phyloP scores from a whole-genome alignment of 2,329 filamentous ascomycete genomes.

The Hypoxylon sp. region DNA sequence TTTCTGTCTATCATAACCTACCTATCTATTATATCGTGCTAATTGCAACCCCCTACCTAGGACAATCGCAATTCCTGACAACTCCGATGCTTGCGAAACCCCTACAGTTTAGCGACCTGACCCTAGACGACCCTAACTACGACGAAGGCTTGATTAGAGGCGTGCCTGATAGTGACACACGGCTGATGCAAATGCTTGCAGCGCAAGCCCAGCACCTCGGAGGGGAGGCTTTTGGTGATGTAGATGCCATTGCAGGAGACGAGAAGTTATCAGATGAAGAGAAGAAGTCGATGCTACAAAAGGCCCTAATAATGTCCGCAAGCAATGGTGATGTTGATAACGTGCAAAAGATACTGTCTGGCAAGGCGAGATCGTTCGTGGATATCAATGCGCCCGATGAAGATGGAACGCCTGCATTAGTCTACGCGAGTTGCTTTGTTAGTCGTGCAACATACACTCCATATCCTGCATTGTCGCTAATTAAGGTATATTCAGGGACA shows the following conservation, averaged over 20 bases:
- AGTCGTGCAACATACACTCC: conserved; percentile 48
- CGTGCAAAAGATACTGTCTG: conserved; percentile 77
- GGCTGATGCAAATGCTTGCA: conserved; percentile 94
- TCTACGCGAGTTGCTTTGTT: conserved; percentile 98
- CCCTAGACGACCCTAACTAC: conserved; percentile 79
- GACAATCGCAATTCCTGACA: conserved; percentile 94
- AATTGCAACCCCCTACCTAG: conserved; percentile 56
- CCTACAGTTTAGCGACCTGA: conserved; percentile 80
- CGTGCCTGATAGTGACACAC: conserved; percentile 78
- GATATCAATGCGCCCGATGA: conserved; percentile 90
- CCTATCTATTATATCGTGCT: no score
- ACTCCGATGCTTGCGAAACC: conserved; percentile 86
- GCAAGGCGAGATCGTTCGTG: conserved; percentile 77
- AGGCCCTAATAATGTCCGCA: conserved; percentile 90
- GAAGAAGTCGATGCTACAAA: conserved; percentile 84
- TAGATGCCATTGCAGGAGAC: conserved; percentile 80
- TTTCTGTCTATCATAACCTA: no score
- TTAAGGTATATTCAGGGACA: conserved; percentile 74
- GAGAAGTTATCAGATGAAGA: conserved; percentile 76
- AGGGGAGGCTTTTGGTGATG: conserved; percentile 75
- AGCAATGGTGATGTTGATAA: conserved; percentile 93
- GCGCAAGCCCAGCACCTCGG: conserved; percentile 89
- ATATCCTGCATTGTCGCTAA: conserved; percentile 28
- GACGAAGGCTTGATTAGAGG: conserved; percentile 70
- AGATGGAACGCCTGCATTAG: conserved; percentile 93